A percentile compares a stretch with the other conserved stretches of the same genome.
These are phyloP conservation scores for Kodamaea anthophila DNA, from an alignment of 1,139 yeast species.

Conservation along the genomic window DNA sequence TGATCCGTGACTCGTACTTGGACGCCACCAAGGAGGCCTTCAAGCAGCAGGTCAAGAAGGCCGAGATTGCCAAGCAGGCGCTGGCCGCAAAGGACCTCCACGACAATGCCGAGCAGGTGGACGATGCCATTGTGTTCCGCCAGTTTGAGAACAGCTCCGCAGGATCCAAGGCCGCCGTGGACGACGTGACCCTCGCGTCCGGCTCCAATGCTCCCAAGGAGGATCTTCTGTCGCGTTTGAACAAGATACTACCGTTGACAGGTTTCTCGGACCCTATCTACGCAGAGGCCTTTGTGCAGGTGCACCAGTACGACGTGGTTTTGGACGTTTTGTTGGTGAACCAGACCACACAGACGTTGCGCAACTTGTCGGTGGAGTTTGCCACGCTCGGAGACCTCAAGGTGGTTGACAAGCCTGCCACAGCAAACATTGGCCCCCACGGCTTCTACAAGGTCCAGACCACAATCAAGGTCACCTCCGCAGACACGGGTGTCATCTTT, in stretches of 20 bases:
- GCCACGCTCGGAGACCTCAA: conserved; percentile 95
- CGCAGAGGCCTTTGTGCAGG: conserved; percentile 93
- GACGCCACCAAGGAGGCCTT: conserved; percentile 86
- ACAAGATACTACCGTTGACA: conserved; percentile 85
- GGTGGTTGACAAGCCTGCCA: conserved; percentile 86
- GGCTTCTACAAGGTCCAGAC: conserved; percentile 88
- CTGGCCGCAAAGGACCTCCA: conserved; percentile 56
- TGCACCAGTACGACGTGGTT: conserved; percentile 93
- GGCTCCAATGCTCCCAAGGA: conserved; percentile 45
- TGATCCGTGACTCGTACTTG: conserved; percentile 69
- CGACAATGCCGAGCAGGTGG: conserved; percentile 73
- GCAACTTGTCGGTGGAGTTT: conserved; percentile 90
- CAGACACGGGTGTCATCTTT: conserved; percentile 82
- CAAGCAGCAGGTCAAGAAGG: conserved; percentile 52
- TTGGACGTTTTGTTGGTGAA: conserved; percentile 90
- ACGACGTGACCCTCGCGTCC: conserved; percentile 47
- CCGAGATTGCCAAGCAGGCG: conserved; percentile 52
- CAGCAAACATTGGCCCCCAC: conserved; percentile 94
- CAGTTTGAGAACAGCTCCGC: conserved; percentile 54
- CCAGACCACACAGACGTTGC: conserved; percentile 86
- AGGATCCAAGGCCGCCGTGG: conserved; percentile 33
- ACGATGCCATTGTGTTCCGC: conserved; percentile 76
- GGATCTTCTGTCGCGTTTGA: conserved; percentile 68
- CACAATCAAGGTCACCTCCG: conserved; percentile 90
- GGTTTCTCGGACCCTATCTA: conserved; percentile 98